These are phyloP conservation scores for Gypsophila paniculata DNA, from an alignment of 179 eudicot genomes.

Conservation along the genomic window DNA sequence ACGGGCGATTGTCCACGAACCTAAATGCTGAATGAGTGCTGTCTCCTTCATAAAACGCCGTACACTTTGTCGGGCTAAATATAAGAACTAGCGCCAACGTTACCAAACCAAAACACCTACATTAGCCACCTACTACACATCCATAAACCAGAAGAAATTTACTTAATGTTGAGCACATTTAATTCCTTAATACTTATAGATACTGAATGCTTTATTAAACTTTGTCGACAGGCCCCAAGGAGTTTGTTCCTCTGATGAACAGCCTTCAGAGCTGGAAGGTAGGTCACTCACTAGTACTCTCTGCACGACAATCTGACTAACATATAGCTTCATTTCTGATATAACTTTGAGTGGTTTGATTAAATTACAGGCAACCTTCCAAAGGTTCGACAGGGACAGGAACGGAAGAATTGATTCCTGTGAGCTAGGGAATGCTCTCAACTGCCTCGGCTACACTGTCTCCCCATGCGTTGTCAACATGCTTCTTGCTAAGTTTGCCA, in stretches of 20 bases:
- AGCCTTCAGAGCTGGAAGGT: constrained; percentile 93
- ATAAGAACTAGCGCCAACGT: too few relatives aligned
- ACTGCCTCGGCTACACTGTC: constrained; percentile 58
- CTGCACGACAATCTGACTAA: not conserved
- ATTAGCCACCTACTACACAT: too few relatives aligned
- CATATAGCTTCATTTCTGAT: not conserved
- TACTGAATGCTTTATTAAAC: too few relatives aligned
- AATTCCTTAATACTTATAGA: not conserved
- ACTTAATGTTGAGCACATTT: not conserved
- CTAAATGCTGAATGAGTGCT: too few relatives aligned
- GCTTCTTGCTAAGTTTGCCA: constrained; percentile 71
- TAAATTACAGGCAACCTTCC: constrained; percentile 51
- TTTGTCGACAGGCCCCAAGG: constrained; percentile 68
- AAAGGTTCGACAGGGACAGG: constrained; percentile 79
- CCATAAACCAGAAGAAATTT: too few relatives aligned
- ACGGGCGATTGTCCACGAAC: too few relatives aligned
- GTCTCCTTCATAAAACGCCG: too few relatives aligned
- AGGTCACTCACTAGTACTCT: constrained; percentile 9
- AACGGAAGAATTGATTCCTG: constrained; percentile 62
- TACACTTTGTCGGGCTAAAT: too few relatives aligned
- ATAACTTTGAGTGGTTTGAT: not conserved
- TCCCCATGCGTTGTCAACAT: constrained; percentile 56
- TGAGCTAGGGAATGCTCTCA: constrained; percentile 64
- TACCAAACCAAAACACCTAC: too few relatives aligned
- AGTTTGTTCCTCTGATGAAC: constrained; percentile 61